Base-by-base conservation (phyloP, 441 rosid species). In the Aleurites moluccanus region DNA sequence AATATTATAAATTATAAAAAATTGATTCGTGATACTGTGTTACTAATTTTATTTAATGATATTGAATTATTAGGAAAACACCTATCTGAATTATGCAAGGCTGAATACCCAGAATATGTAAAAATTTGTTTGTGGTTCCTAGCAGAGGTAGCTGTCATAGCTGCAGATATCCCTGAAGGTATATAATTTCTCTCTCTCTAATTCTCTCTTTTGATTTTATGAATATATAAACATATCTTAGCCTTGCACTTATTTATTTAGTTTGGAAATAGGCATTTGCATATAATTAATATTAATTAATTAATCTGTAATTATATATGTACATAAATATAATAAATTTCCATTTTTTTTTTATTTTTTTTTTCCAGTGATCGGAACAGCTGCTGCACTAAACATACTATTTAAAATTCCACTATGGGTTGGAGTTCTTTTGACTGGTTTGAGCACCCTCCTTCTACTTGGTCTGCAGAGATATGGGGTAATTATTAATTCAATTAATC, bases 111-210 rank as follows among this genome's bases (percentile, higher is more conserved):
- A 42, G 74, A 11, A 55, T 30, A 33, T 49, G 84, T 89, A 1
- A 89, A 85, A 71, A 76, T 80, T 14, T 85, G 92, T 50, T 78
- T 91, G 2, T 91, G 96, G 92, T 45, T 91, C 67, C 83, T 88
- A 0, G 92, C 93, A 10, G 93, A 91, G 78, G 0, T 81, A 0
- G 84, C 93, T 6, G 92, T 89, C 28, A 89, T 91, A 33, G 91
- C 91, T 61, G 92, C 92, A 28, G 96, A 91, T 72, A 88, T 91
- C 18, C 93, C 90, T 0, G 92, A 91, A 89, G 90, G 96, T 61
- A 11, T 57, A 10, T n/a, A n/a, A n/a, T n/a, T n/a, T n/a, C n/a
- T n/a, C n/a, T n/a, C n/a, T n/a, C n/a, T n/a, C n/a, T n/a, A 14
- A 28, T 61, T 61, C n/a, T 30, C 21, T 21, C 4, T 6, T 55